These are phyloP conservation scores for Brettanomyces anomalus DNA, from an alignment of 805 yeast species.

Conservation along the genomic window DNA sequence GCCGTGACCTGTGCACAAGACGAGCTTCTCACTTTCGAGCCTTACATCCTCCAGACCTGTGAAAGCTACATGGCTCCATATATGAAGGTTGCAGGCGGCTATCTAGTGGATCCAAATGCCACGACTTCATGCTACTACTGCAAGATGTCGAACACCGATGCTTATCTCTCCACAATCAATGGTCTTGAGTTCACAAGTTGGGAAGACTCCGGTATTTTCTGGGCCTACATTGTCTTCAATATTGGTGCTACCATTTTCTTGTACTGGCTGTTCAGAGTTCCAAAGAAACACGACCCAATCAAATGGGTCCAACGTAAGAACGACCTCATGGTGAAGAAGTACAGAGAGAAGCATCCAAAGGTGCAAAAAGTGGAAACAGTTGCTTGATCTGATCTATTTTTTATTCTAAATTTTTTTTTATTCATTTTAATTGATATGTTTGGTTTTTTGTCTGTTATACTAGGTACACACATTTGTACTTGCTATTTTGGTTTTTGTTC, in stretches of 20 bases:
- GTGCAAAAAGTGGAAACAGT: not conserved
- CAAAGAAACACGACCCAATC: slow-evolving; percentile 29
- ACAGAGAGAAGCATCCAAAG: not conserved
- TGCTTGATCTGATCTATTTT: too few species aligned
- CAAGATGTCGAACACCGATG: slow-evolving; percentile 44
- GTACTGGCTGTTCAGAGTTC: slow-evolving; percentile 59
- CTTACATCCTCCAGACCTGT: slow-evolving; percentile 49
- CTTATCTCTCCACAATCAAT: slow-evolving; percentile 24
- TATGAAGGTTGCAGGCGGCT: slow-evolving; percentile 34
- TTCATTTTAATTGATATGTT: too few species aligned
- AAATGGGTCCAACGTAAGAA: not conserved
- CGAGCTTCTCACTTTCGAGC: slow-evolving; percentile 38
- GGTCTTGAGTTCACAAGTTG: slow-evolving; percentile 42
- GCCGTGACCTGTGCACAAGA: slow-evolving; percentile 34
- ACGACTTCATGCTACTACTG: slow-evolving; percentile 53
- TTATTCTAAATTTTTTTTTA: too few species aligned
- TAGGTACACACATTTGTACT: too few species aligned
- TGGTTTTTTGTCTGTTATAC: too few species aligned
- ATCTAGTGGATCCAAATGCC: slow-evolving; percentile 30
- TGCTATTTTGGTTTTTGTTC: too few species aligned
- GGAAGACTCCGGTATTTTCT: slow-evolving; percentile 47
- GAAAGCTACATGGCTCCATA: slow-evolving; percentile 35
- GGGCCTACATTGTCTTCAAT: slow-evolving; percentile 36
- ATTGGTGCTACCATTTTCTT: slow-evolving; percentile 15
- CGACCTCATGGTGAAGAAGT: not conserved